Conservation (phyloP, 495 filamentous ascomycete genomes). For the Aspergillus hancockii region DNA sequence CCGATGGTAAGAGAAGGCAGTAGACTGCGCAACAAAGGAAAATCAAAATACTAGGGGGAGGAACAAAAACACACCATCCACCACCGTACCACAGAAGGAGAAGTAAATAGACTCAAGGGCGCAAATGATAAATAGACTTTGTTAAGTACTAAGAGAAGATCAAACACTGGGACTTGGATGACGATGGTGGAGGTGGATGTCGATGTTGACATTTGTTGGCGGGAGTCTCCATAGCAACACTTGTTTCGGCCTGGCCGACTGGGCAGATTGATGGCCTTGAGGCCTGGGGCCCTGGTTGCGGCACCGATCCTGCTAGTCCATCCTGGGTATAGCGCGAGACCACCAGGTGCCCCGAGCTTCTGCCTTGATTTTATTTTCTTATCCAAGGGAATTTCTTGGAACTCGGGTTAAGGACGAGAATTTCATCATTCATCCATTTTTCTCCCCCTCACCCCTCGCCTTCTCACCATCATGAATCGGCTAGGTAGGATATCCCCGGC, state of each 20-base stretch:
- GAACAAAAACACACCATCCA: constrained; percentile 17
- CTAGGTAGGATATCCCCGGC: constrained; percentile 37
- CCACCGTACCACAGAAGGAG: constrained; percentile 8
- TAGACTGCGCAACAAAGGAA: constrained; percentile 5
- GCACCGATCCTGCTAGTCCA: constrained; percentile 33
- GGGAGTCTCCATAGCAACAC: constrained; percentile 45
- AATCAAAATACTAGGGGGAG: constrained; percentile 13
- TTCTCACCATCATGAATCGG: constrained; percentile 18
- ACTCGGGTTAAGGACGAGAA: not conserved
- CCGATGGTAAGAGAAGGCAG: constrained; percentile 6
- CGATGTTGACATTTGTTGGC: constrained; percentile 36
- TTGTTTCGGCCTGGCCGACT: constrained; percentile 16
- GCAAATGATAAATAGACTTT: constrained; percentile 22
- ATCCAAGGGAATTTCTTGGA: not conserved
- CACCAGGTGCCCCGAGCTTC: constrained; percentile 26
- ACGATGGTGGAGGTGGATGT: constrained; percentile 8
- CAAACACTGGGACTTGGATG: constrained; percentile 13
- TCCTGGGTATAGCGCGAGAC: constrained; percentile 23
- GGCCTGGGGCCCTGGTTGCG: constrained; percentile 24
- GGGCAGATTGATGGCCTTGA: constrained; percentile 15
- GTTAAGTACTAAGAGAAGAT: constrained; percentile 9
- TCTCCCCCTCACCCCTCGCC: constrained; percentile 8
- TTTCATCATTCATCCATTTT: constrained; percentile 9
- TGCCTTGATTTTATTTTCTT: constrained; percentile 3
- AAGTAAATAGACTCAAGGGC: constrained; percentile 13